These are phyloP conservation scores for Penicillium soppii DNA, from an alignment of 495 filamentous ascomycete genomes.

Conservation along the genomic window DNA sequence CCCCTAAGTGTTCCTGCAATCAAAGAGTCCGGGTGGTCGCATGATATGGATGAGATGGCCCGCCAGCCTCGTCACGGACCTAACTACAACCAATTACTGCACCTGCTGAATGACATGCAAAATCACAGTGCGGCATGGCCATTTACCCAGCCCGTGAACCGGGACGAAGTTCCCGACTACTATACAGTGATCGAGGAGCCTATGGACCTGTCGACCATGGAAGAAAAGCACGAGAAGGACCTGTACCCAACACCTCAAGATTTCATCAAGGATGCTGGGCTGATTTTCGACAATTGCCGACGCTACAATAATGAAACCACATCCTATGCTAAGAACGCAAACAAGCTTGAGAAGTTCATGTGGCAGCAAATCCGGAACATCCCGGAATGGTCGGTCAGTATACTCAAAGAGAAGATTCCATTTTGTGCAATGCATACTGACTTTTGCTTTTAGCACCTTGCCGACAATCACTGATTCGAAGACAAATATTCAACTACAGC, in stretches of 20 bases:
- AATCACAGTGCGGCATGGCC: constrained; percentile 92
- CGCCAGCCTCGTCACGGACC: constrained; percentile 96
- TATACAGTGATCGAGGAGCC: constrained; percentile 98
- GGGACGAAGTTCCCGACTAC: constrained; percentile 94
- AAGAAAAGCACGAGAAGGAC: constrained; percentile 91
- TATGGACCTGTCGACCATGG: constrained; percentile 97
- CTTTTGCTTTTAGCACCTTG: constrained; percentile 43
- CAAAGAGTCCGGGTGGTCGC: constrained; percentile 88
- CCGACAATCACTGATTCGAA: constrained; percentile 40
- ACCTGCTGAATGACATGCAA: constrained; percentile 92
- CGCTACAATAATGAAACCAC: constrained; percentile 96
- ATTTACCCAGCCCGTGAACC: constrained; percentile 89
- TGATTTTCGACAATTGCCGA: constrained; percentile 94
- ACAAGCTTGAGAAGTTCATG: constrained; percentile 96
- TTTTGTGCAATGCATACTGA: not conserved
- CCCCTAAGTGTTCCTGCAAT: constrained; percentile 81
- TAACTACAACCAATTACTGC: constrained; percentile 89
- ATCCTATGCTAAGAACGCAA: constrained; percentile 92
- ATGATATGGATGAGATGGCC: constrained; percentile 95
- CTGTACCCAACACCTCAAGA: constrained; percentile 89
- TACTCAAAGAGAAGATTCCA: not conserved
- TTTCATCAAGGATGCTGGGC: constrained; percentile 84
- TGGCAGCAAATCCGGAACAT: constrained; percentile 89
- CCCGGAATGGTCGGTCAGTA: constrained; percentile 88
- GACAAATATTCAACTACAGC: constrained; percentile 3